Conservation (phyloP, 2,329 filamentous ascomycete genomes). For the Davidsoniella virescens region DNA sequence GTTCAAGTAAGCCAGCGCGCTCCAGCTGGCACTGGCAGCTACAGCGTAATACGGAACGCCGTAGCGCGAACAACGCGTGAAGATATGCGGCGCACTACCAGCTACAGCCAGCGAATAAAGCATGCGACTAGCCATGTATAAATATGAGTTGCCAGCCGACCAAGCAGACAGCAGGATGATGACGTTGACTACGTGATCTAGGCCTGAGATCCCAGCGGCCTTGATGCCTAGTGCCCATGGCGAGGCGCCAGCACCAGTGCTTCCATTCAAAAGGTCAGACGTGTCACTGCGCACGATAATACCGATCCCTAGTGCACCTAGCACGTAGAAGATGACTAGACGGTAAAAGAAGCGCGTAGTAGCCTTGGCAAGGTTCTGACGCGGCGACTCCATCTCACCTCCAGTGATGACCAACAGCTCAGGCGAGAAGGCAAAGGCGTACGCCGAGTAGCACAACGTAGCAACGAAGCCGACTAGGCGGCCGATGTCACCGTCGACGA, state of each 20-base stretch:
- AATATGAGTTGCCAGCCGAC: constrained; percentile 41
- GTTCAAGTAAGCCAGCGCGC: constrained; percentile 44
- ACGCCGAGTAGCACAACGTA: constrained; percentile 17
- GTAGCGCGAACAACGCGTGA: constrained; percentile 19
- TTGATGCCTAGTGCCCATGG: constrained; percentile 42
- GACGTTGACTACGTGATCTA: constrained; percentile 41
- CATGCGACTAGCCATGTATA: constrained; percentile 33
- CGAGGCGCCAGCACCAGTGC: constrained; percentile 28
- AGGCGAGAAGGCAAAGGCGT: constrained; percentile 17
- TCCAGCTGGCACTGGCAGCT: constrained; percentile 36
- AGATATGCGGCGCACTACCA: constrained; percentile 25
- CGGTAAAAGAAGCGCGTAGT: constrained; percentile 22
- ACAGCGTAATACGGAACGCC: constrained; percentile 25
- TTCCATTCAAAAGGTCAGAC: constrained; percentile 19
- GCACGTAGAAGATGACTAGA: constrained; percentile 23
- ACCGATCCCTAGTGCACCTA: constrained; percentile 24
- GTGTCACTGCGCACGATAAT: constrained; percentile 24
- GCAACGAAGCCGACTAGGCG: constrained; percentile 40
- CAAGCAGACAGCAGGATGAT: constrained; percentile 42
- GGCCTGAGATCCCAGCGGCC: constrained; percentile 29
- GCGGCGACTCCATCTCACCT: constrained; percentile 23
- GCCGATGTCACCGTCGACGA: constrained; percentile 28
- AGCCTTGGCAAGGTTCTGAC: constrained; percentile 22
- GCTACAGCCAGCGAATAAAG: constrained; percentile 30
- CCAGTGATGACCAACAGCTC: constrained; percentile 23